A percentile compares a stretch with the other conserved stretches of the same genome.
Evolutionary conservation across 75 land plant species (phyloP).

Genomic region (Adiantum capillusveneris): DNA sequence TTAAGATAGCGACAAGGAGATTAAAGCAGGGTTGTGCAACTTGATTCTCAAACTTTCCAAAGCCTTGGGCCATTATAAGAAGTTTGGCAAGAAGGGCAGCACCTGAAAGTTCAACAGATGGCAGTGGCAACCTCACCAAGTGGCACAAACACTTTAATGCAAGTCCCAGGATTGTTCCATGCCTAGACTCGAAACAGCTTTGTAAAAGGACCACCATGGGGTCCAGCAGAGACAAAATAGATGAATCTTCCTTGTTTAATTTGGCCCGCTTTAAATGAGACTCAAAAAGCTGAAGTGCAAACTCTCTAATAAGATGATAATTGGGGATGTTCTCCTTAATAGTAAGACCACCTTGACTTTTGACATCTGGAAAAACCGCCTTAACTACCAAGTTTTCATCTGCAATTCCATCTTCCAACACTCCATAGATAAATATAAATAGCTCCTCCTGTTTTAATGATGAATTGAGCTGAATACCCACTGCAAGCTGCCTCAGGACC

Average conservation of each 20-base stretch:
- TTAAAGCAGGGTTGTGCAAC: slow-evolving; percentile 63
- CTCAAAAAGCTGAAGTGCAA: slow-evolving; percentile 60
- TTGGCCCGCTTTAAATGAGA: slow-evolving; percentile 47
- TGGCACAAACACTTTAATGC: slow-evolving; percentile 53
- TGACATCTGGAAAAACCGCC: not conserved
- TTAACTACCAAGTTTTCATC: slow-evolving; percentile 14
- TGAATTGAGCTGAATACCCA: slow-evolving; percentile 62
- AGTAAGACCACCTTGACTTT: not conserved
- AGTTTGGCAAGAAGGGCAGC: slow-evolving; percentile 38
- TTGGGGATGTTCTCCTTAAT: slow-evolving; percentile 6
- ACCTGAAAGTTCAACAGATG: slow-evolving; percentile 43
- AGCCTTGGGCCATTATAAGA: slow-evolving; percentile 54
- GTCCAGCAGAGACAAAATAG: slow-evolving; percentile 64
- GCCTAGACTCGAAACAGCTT: slow-evolving; percentile 59
- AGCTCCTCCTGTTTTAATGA: slow-evolving; percentile 55
- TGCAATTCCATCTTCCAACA: slow-evolving; percentile 44
- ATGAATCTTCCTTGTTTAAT: slow-evolving; percentile 34
- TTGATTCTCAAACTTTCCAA: slow-evolving; percentile 33
- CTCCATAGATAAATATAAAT: slow-evolving; percentile 61
- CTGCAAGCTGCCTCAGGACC: slow-evolving; percentile 58
- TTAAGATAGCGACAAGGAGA: slow-evolving; percentile 54
- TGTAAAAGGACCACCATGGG: slow-evolving; percentile 54
- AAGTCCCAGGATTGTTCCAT: slow-evolving; percentile 54
- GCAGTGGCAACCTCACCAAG: slow-evolving; percentile 65
- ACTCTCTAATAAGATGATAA: slow-evolving; percentile 56